Percentiles rank a stretch among this genome's conserved stretches.
Conservation (phyloP, 441 rosid species). For the Erysimum cheiri region DNA sequence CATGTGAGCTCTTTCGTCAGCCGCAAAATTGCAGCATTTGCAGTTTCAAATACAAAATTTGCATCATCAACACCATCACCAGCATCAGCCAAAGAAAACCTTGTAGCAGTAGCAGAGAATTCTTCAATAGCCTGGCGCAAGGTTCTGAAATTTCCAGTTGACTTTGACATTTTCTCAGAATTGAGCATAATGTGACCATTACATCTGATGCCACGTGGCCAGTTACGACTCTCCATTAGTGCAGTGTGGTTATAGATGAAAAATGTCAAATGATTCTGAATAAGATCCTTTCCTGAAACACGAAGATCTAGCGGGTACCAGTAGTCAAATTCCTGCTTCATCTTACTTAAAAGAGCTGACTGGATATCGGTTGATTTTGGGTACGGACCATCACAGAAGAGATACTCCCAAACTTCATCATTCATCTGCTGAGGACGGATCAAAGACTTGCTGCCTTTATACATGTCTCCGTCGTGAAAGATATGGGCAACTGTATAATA, state of each 20-base stretch:
- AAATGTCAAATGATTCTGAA: conserved; percentile 94
- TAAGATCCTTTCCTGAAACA: conserved; percentile 95
- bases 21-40: conserved; percentile 85
- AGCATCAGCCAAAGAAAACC: conserved; percentile 92
- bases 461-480: conserved; percentile 82
- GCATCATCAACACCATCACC: conserved; percentile 99
- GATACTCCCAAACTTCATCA: conserved; percentile 91
- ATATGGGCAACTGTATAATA: conserved; percentile 88
- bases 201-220: conserved; percentile 96
- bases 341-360: conserved; percentile 60
- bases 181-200: conserved; percentile 98
- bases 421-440: conserved; percentile 78
- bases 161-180: conserved; percentile 95
- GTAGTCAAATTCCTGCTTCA: conserved; percentile 95
- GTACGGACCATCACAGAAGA: conserved; percentile 72
- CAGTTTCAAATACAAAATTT: conserved; percentile 86
- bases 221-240: conserved; percentile 71
- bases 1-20: conserved; percentile 88
- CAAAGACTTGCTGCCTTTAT: conserved; percentile 55
- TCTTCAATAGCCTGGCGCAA: conserved; percentile 81
- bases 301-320: conserved; percentile 98
- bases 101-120: conserved; percentile 86
- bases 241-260: conserved; percentile 91
- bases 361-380: conserved; percentile 72
- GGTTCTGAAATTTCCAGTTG: conserved; percentile 95